Conservation (phyloP, 208 protist species). For the Vickermania ingenoplastis region DNA sequence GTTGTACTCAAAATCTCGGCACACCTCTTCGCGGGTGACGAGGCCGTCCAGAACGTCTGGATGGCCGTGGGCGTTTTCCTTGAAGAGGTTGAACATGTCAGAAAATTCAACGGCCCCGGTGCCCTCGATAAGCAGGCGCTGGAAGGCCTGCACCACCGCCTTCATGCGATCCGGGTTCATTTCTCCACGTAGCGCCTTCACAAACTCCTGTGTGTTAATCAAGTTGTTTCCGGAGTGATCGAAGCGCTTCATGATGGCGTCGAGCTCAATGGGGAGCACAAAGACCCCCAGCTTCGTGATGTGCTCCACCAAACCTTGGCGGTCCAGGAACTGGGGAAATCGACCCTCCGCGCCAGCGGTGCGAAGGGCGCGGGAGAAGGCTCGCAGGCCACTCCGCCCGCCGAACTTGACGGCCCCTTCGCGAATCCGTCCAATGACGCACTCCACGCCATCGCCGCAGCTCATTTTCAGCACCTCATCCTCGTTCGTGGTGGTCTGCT, state of each 20-base stretch:
- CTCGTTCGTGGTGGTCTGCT: slow-evolving; percentile 2
- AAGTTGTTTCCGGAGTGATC: slow-evolving; percentile 59
- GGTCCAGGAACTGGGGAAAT: slow-evolving; percentile 21
- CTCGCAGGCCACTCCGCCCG: slow-evolving; percentile 66
- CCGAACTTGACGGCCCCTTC: slow-evolving; percentile 49
- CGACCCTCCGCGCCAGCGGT: slow-evolving; percentile 61
- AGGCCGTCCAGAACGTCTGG: slow-evolving; percentile 63
- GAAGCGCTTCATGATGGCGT: slow-evolving; percentile 69
- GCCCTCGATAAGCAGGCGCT: slow-evolving; percentile 69
- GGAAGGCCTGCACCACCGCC: slow-evolving; percentile 55
- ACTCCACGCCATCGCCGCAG: slow-evolving; percentile 21
- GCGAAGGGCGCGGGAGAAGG: slow-evolving; percentile 55
- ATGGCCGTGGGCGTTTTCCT: slow-evolving; percentile 38
- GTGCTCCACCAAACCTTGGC: slow-evolving; percentile 25
- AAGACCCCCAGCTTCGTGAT: slow-evolving; percentile 44
- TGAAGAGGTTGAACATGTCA: slow-evolving; percentile 66
- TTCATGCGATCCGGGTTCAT: slow-evolving; percentile 48
- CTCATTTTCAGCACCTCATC: slow-evolving; percentile 27
- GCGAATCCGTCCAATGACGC: slow-evolving; percentile 49
- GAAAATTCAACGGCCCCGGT: slow-evolving; percentile 60
- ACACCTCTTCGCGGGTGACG: slow-evolving; percentile 48
- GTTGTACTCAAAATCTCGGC: slow-evolving; percentile 72
- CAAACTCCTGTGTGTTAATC: slow-evolving; percentile 66
- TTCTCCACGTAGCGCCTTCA: slow-evolving; percentile 64
- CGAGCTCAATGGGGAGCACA: slow-evolving; percentile 47